phyloP scores from a whole-genome alignment of 2,329 filamentous ascomycete species.

The Achaetomium macrosporum region DNA sequence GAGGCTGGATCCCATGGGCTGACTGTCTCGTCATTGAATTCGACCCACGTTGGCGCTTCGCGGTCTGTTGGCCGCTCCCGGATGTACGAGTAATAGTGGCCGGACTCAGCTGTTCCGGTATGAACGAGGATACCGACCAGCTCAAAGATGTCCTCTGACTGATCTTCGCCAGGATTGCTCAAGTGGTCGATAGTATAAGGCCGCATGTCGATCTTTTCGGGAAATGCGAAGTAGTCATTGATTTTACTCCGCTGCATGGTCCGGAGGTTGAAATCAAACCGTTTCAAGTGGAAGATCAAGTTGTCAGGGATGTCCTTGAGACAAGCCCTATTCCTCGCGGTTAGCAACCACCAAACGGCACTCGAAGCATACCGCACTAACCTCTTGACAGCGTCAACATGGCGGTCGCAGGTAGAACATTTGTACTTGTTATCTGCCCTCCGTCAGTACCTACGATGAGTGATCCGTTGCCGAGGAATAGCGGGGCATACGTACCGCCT shows the following conservation, averaged over 20 bases:
- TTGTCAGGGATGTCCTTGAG: conserved; percentile 90
- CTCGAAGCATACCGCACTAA: conserved; percentile 29
- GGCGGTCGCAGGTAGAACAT: conserved; percentile 79
- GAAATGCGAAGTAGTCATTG: conserved; percentile 91
- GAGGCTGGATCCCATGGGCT: conserved; percentile 65
- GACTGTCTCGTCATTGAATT: conserved; percentile 91
- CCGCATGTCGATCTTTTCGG: conserved; percentile 74
- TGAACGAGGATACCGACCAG: conserved; percentile 94
- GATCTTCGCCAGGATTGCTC: conserved; percentile 51
- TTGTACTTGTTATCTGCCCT: conserved; percentile 88
- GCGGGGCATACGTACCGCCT: conserved; percentile 51
- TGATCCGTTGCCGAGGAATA: neutral
- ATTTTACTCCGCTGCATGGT: conserved; percentile 83
- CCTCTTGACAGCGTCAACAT: conserved; percentile 91
- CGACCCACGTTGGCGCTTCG: conserved; percentile 61
- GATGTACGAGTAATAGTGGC: conserved; percentile 96
- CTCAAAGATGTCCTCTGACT: conserved; percentile 73
- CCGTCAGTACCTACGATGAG: neutral
- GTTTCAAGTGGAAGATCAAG: conserved; percentile 89
- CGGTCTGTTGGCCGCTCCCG: conserved; percentile 63
- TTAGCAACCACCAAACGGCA: conserved; percentile 3
- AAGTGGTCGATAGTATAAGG: conserved; percentile 86
- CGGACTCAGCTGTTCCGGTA: conserved; percentile 84
- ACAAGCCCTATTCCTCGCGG: conserved; percentile 57
- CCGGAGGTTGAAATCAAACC: conserved; percentile 74